These are phyloP conservation scores for Sicyos edulis DNA, from an alignment of 306 rosid genomes.

Conservation along the genomic window DNA sequence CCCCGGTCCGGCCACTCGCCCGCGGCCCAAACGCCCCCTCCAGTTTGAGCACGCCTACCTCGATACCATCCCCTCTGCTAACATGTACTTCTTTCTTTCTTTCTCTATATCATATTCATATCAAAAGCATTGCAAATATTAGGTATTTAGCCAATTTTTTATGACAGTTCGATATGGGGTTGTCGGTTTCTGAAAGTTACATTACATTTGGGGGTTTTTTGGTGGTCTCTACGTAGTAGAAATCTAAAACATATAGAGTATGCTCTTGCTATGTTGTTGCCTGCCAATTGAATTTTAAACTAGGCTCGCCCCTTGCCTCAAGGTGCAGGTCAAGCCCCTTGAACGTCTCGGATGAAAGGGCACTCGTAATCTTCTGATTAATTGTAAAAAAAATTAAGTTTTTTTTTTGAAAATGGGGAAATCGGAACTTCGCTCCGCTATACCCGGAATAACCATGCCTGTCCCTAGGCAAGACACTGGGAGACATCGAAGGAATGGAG, in stretches of 20 bases:
- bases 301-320: background rate
- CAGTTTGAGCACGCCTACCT: constrained; percentile 96
- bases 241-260: too few relatives aligned
- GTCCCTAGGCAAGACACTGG: too few relatives aligned
- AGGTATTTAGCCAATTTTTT: background rate
- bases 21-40: constrained; percentile 84
- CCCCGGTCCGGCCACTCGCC: constrained; percentile 77
- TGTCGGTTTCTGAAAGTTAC: background rate
- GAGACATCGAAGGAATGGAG: too few relatives aligned
- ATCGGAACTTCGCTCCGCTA: too few relatives aligned
- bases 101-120: background rate
- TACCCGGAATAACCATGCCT: too few relatives aligned
- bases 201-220: constrained; percentile 1
- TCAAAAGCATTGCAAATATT: background rate
- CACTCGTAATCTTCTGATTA: too few relatives aligned
- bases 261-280: constrained; percentile 3
- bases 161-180: background rate
- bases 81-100: constrained; percentile 38
- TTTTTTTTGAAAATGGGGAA: too few relatives aligned
- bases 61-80: constrained; percentile 79
- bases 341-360: too few relatives aligned
- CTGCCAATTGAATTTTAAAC: background rate
- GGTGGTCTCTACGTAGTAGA: background rate
- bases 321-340: too few relatives aligned
- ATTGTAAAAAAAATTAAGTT: too few relatives aligned